Evolutionary conservation across 352 stramenopile species (phyloP).

Genomic region (Pythium graminicola): DNA sequence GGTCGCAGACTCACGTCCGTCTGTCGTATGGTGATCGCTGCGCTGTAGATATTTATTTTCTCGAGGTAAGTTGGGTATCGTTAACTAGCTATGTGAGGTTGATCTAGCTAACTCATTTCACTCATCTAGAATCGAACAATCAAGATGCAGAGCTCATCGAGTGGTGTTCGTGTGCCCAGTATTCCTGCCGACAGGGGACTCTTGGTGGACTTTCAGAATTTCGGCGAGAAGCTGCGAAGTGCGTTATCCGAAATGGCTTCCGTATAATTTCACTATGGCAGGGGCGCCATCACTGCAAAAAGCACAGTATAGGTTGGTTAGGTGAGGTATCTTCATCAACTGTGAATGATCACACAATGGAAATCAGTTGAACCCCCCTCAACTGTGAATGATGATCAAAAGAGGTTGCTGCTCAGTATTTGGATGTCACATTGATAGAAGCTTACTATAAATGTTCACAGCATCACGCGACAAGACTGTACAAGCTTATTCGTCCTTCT

Average conservation of each 20-base stretch:
- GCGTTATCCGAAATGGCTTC: slow-evolving; percentile 85
- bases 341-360: too few species aligned
- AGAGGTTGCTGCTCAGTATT: too few species aligned
- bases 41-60: slow-evolving; percentile 89
- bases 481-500: slow-evolving; percentile 31
- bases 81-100: too few species aligned
- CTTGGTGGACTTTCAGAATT: slow-evolving; percentile 64
- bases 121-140: slow-evolving; percentile 78
- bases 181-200: slow-evolving; percentile 67
- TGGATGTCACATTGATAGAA: too few species aligned
- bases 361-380: too few species aligned
- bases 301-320: not conserved
- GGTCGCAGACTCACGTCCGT: slow-evolving; percentile 78
- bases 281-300: not conserved
- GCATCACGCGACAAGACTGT: not conserved
- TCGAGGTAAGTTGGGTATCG: slow-evolving; percentile 73
- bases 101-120: too few species aligned
- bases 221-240: slow-evolving; percentile 77
- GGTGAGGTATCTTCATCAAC: too few species aligned
- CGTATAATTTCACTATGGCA: slow-evolving; percentile 27
- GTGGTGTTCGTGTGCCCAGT: slow-evolving; percentile 69
- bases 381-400: too few species aligned
- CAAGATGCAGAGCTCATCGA: slow-evolving; percentile 77
- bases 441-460: not conserved
- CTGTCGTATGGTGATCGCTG: slow-evolving; percentile 79